Evolutionary conservation across 306 rosid species (phyloP).

Genomic region (Gleditsia sinensis): DNA sequence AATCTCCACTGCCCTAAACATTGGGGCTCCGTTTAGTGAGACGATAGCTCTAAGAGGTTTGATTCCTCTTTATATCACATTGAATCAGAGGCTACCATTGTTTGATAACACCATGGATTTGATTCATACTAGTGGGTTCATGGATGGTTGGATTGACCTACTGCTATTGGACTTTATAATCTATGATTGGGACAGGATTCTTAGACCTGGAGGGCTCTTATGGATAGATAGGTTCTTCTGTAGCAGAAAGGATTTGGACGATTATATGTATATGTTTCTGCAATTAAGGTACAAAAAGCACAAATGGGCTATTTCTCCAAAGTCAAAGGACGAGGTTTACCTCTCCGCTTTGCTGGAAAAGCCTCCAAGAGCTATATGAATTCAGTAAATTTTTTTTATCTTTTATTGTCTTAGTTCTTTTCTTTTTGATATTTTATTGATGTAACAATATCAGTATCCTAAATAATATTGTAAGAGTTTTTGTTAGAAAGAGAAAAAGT

Average conservation of each 20-base stretch:
- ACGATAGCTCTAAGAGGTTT: conserved; percentile 85
- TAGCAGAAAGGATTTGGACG: conserved; percentile 71
- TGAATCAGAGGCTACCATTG: conserved; percentile 80
- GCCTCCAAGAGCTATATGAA: conserved; percentile 88
- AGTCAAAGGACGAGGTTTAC: conserved; percentile 77
- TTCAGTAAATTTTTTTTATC: neutral
- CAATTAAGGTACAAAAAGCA: conserved; percentile 92
- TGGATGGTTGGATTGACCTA: conserved; percentile 94
- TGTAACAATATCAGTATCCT: neutral
- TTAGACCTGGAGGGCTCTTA: conserved; percentile 81
- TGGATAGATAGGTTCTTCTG: conserved; percentile 91
- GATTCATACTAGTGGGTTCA: conserved; percentile 75
- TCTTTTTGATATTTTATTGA: neutral
- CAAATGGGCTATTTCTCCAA: conserved; percentile 73
- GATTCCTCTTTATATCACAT: conserved; percentile 71
- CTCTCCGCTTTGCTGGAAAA: conserved; percentile 90
- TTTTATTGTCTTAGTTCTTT: no score
- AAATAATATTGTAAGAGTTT: no score
- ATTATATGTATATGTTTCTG: conserved; percentile 90
- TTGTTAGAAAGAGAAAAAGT: no score
- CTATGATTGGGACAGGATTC: conserved; percentile 88
- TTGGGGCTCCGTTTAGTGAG: conserved; percentile 96
- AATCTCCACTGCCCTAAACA: conserved; percentile 75
- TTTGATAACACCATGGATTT: conserved; percentile 91
- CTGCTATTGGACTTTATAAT: conserved; percentile 71